Base-by-base conservation (phyloP, 2,329 filamentous ascomycete genomes). In the Pestalotiopsis sp. region DNA sequence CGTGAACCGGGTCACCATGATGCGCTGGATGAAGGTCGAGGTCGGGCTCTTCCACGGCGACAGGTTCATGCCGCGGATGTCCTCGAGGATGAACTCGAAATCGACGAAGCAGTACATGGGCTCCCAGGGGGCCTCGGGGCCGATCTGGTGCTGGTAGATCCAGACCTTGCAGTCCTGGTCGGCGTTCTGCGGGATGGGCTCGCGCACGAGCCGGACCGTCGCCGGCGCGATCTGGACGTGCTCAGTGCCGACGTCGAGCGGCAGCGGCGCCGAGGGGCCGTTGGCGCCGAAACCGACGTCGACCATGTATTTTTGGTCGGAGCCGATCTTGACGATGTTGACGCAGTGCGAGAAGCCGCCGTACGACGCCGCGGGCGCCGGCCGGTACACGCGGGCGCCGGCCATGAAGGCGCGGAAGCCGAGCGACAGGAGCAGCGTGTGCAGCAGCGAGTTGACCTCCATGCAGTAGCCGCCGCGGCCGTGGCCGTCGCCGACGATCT, bases 71-170 rank as follows among this genome's bases (percentile, higher is more conserved):
- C 79, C 77, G 66, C 76, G 74, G 66, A 80, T 82, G 69, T 83
- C 82, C 66, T 79, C 75, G 14, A 75, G 77, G 23, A 81, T 68
- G 70, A 82, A 82, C 69, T 82, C 81, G 4, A 76, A 80, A 67
- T 84, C 81, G 3, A 80, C 82, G 70, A 86, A 87, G 68, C 81
- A 84, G 73, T 86, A 86, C 59, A 77, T 79, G 2, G 80, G 77
- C 13, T 75, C 71, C 78, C 82, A 87, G 0, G 79, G 78, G 17
- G 72, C 74, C 1, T 78, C 71, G 2, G 76, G 64, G 12, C 62
- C 76, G 13, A 68, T 23, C n/a, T 70, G 68, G 31, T 71, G 68
- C 66, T 77, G 71, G 64, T 74, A 74, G 36, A 75, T 68, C 74
- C 75, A 77, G 6, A 75, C 57, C 49, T 68, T 68, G 31, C 68